Evolutionary conservation across 495 filamentous ascomycete species (phyloP), one percentile per base, ranked within the genome.

Genomic region (Penicillium longicatenatum): DNA sequence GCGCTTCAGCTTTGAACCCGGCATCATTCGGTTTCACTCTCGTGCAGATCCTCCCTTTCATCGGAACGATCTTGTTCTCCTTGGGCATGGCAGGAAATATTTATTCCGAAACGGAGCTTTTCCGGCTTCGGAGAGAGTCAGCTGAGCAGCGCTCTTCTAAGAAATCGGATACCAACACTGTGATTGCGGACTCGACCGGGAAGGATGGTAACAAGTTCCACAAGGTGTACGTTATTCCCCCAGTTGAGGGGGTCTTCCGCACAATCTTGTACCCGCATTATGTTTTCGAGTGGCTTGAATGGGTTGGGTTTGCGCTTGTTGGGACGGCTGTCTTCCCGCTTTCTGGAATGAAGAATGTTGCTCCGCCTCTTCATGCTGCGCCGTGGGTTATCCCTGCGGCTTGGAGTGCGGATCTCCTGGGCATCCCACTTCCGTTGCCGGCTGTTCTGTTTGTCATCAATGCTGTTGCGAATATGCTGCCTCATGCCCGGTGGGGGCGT

Each of bases 241-340:
- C 95, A 0, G 74, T 86, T 57, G 85, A 87, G 39, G 93, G 93
- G 2, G 74, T 97, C 41, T 98, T 98, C 75, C 76, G 75, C 49
- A 86, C 81, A 55, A 83, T 97, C 66, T 80, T 98, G 52, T 96
- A 89, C 75, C 92, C 94, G 57, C 95, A 98, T 68, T 98, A 96
- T 68, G 82, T 94, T 48, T 89, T 85, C 59, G 94, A 98, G 79
- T 98, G 94, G 94, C 71, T 96, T 49, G 95, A 98, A 76, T 98
- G 95, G 94, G 66, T 81, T 19, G 94, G 94, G 0, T 98, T 91
- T 66, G 92, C 84, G 70, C 82, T 96, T 57, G 74, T 82, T n/a
- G 85, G 79, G 6, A 65, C 66, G 2, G 62, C 70, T 0, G 62
- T 79, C 4, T 64, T 62, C 20, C 70, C 63, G 29, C 39, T 42